Base-by-base conservation (phyloP, 176 grass and related monocot species). In the Avena eriantha region DNA sequence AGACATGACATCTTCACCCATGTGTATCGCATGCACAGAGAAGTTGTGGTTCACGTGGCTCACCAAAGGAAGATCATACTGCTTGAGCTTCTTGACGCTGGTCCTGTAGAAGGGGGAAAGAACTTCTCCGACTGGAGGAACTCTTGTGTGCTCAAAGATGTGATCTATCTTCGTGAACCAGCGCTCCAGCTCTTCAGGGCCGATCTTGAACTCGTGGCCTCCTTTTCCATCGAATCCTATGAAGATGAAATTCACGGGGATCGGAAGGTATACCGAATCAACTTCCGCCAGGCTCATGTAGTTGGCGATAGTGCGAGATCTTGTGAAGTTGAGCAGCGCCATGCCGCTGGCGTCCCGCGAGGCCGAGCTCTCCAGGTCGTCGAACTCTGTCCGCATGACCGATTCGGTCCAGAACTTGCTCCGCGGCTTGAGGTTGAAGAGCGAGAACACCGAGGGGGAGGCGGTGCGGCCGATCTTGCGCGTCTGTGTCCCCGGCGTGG, bases 81-180 rank as follows among this genome's bases (percentile, higher is more conserved):
- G 89, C 78, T 87, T 85, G 77, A 93, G 86, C 85, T 90, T 98
- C 75, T 94, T 92, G 71, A 94, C 91, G 64, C 24, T 95, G 19
- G 84, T 96, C 84, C 91, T 98, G 67, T 94, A 98, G 79, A 98
- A 98, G 1, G 94, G 96, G 24, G 82, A 76, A 75, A 98, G 89
- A 90, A 96, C 82, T 88, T 98, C 96, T 47, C 93, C 96, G 75
- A 98, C 88, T 57, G 92, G 92, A 70, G 96, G 96, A 43, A 98
- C 88, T 82, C 96, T 91, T 78, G 96, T 98, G 76, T 98, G 89
- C 57, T 96, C 93, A 85, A 98, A 96, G 80, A 96, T 86, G 86
- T 98, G 96, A 78, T 98, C 96, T n/a, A 96, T 96, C 85, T 98
- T 96, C 51, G 88, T 91, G 84, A 96, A 98, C 96, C 96, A 98